Percentiles rank a stretch among this genome's conserved stretches.
Conservation (phyloP, 2,329 filamentous ascomycete genomes). For the Colletotrichum limetticola region DNA sequence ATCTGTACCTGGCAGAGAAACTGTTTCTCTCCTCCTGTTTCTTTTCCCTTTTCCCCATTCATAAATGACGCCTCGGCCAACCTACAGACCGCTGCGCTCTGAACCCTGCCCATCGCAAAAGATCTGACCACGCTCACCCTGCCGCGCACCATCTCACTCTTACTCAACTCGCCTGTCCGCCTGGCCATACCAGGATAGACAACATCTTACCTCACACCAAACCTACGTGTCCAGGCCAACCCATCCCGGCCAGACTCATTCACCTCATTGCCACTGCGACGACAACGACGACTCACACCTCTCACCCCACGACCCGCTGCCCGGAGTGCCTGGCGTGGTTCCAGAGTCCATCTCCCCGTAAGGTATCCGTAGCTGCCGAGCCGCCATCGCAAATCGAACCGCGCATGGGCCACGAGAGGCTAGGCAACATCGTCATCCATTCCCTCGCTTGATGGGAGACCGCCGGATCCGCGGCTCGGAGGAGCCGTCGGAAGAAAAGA, state of each 20-base stretch:
- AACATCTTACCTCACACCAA: conserved; percentile 1
- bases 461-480: conserved; percentile 51
- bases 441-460: conserved; percentile 55
- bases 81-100: background rate
- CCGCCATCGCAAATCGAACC: conserved; percentile 26
- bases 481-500: conserved; percentile 61
- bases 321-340: background rate
- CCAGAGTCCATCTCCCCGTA: background rate
- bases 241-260: background rate
- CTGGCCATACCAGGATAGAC: conserved; percentile 21
- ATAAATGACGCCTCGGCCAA: background rate
- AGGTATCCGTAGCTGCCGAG: background rate
- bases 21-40: conserved; percentile 24
- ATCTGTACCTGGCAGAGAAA: conserved; percentile 39
- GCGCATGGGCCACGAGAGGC: conserved; percentile 35
- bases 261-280: conserved; percentile 2
- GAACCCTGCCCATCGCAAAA: background rate
- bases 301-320: background rate
- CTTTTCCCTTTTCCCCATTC: conserved; percentile 24
- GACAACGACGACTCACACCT: background rate
- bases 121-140: conserved; percentile 18
- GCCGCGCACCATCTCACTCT: background rate
- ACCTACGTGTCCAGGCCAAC: background rate
- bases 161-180: background rate
- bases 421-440: conserved; percentile 35